phyloP scores from a whole-genome alignment of 768 basidiomycete species.

The Tricholoma sp. region DNA sequence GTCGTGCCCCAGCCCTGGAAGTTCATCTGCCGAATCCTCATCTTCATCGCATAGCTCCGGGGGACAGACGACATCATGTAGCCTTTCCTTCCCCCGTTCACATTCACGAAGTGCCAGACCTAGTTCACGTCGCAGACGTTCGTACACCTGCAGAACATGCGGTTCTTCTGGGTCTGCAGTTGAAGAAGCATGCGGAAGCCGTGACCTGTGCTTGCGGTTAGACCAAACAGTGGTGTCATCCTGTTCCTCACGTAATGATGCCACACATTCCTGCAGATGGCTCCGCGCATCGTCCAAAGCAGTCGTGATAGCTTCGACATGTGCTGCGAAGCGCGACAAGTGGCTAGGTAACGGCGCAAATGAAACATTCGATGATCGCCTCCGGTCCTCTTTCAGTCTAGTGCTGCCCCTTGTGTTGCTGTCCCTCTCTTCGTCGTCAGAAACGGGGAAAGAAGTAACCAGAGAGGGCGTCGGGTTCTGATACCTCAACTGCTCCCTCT shows the following conservation, averaged over 20 bases:
- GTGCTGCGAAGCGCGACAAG: slow-evolving; percentile 63
- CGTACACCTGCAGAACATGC: slow-evolving; percentile 65
- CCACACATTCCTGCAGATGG: slow-evolving; percentile 59
- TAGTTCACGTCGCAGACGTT: slow-evolving; percentile 68
- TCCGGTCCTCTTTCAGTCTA: neutral
- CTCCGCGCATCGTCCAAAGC: slow-evolving; percentile 70
- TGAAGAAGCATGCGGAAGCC: slow-evolving; percentile 7
- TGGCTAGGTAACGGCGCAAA: slow-evolving; percentile 76
- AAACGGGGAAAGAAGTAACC: slow-evolving; percentile 3
- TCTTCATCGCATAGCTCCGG: slow-evolving; percentile 26
- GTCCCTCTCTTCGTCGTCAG: slow-evolving; percentile 1
- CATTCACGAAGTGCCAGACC: slow-evolving; percentile 78
- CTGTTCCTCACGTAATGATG: slow-evolving; percentile 43
- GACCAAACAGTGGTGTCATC: slow-evolving; percentile 14
- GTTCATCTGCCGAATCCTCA: slow-evolving; percentile 37
- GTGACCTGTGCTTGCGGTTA: slow-evolving; percentile 14
- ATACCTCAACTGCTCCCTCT: slow-evolving; percentile 48
- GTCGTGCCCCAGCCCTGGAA: slow-evolving; percentile 53
- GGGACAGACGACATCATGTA: slow-evolving; percentile 55
- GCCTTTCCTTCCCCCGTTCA: slow-evolving; percentile 67
- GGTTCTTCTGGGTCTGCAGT: slow-evolving; percentile 25
- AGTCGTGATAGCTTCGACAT: slow-evolving; percentile 63
- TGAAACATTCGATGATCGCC: slow-evolving; percentile 24
- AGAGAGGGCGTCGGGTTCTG: slow-evolving; percentile 38
- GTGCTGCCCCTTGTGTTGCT: slow-evolving; percentile 6